Evolutionary conservation across 1,284 basidiomycete genomes (phyloP), one percentile per base, ranked within the genome.

Genomic region (Pisolithus thermaeus): DNA sequence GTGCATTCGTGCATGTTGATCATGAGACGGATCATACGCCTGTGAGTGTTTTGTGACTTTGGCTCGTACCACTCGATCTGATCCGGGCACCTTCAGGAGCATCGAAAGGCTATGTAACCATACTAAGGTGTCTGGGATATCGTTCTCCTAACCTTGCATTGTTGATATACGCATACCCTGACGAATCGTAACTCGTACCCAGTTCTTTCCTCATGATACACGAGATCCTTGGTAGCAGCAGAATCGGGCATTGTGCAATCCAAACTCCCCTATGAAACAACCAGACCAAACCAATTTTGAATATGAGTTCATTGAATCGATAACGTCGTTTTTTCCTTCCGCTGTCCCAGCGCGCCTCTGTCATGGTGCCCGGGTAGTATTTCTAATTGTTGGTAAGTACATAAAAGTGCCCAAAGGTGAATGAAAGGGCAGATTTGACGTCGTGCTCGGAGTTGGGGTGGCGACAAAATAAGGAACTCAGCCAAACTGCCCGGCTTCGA

Each of bases 1-100:
- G 93, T 45, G 92, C 90, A 37, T 94, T 94, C 66, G 93, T 97
- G 16, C 93, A 97, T 63, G 90, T 96, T 49, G 93, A 97, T 69
- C 88, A 97, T 62, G 93, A 97, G 72, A 87, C 88, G 4, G 84
- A 83, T 11, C 93, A 97, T 71, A 65, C 76, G 23, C 89, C 89
- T n/a, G 89, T 87, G 61, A 50, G 81, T 70, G 35, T 52, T 14
- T 41, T 27, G 20, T n/a, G 40, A 18, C 32, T 22, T 22, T 12
- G 32, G 12, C 14, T 16, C 16, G 11, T 51, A 22, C 22, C 36
- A n/a, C 43, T 20, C 28, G 6, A 22, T 30, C 46, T 39, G 45
- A 47, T 37, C 37, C 30, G 47, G 40, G 18, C 40, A 40, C 16
- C 40, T 52, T 22, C 50, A 68, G 66, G 66, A 68, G 54, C 66